phyloP scores from a whole-genome alignment of 129 eudicot genomes.

The Oenanthe sinensis region DNA sequence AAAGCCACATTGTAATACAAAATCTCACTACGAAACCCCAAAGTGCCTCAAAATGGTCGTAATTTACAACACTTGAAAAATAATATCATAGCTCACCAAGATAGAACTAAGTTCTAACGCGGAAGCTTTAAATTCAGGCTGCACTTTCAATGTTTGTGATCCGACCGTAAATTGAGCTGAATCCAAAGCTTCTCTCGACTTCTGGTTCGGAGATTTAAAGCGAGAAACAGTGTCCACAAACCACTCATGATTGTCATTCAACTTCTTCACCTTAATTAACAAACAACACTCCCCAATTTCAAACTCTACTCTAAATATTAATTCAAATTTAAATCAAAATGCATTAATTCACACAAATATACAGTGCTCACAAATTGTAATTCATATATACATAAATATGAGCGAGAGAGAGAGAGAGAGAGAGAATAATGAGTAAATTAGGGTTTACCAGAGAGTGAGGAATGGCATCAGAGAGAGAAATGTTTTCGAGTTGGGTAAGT shows the following conservation, averaged over 20 bases:
- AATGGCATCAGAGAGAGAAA: constrained; percentile 42
- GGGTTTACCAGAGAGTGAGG: constrained; percentile 57
- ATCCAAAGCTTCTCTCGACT: constrained; percentile 68
- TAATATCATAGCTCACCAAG: constrained; percentile 32
- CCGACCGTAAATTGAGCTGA: constrained; percentile 49
- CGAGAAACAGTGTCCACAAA: constrained; percentile 49
- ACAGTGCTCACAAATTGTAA: neutral
- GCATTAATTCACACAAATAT: neutral
- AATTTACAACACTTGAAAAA: neutral
- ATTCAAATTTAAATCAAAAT: neutral
- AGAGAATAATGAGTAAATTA: neutral
- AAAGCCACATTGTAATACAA: neutral
- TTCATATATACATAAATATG: neutral
- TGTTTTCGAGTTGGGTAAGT: constrained; percentile 68
- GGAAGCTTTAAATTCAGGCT: constrained; percentile 39
- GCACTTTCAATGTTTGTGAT: constrained; percentile 42
- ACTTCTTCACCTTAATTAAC: constrained; percentile 47
- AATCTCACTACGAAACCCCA: neutral
- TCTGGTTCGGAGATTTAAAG: constrained; percentile 58
- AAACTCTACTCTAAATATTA: neutral
- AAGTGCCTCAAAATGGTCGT: neutral
- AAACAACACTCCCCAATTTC: neutral
- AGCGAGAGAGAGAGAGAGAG: too few relatives aligned
- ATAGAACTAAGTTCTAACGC: constrained; percentile 59
- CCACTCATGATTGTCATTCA: constrained; percentile 70